Base-by-base conservation (phyloP, 768 basidiomycete species). In the Podaxis sp. region DNA sequence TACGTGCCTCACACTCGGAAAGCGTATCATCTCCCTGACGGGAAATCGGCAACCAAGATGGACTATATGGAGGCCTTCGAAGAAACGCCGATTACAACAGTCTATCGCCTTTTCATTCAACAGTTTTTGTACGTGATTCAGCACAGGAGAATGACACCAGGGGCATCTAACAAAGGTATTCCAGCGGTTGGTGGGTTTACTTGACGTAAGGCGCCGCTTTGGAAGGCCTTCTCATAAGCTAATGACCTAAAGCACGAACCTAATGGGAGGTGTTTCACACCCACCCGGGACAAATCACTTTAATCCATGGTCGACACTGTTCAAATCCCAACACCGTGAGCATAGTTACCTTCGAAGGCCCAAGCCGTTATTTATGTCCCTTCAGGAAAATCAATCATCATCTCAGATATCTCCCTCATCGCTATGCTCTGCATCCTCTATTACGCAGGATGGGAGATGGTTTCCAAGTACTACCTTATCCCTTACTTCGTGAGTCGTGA, bases 1-100 rank as follows among this genome's bases (percentile, higher is more conserved):
- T 89, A 86, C 63, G 83, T 90, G 4, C 88, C 87, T 51, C 77
- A 80, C 61, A 74, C 74, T 57, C 76, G 75, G 42, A 74, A 73
- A 59, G 74, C 78, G 61, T 80, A 72, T 63, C 73, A 74, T 28
- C 71, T 84, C 4, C 82, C 83, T 0, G 67, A 74, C 4, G 73
- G 77, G 65, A 71, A 71, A 53, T 69, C 67, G 26, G 78, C 78
- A 2, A 77, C 75, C 1, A 74, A 70, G 39, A 66, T 74, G 12
- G 80, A 83, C 68, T 84, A 84, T 66, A 69, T 73, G 2, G 82
- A 84, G 53, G 72, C 80, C 19, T 83, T 84, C 59, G 83, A 83
- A 62, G 83, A 84, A 68, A 82, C 83, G 0, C 83, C 83, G 0
- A 67, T 84, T 15, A 79, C 71, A 67, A 80, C 81, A 2, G 61